Evolutionary conservation across 1,284 basidiomycete species (phyloP), one percentile per base, ranked within the genome.

Genomic region (Moesziomyces sp.): DNA sequence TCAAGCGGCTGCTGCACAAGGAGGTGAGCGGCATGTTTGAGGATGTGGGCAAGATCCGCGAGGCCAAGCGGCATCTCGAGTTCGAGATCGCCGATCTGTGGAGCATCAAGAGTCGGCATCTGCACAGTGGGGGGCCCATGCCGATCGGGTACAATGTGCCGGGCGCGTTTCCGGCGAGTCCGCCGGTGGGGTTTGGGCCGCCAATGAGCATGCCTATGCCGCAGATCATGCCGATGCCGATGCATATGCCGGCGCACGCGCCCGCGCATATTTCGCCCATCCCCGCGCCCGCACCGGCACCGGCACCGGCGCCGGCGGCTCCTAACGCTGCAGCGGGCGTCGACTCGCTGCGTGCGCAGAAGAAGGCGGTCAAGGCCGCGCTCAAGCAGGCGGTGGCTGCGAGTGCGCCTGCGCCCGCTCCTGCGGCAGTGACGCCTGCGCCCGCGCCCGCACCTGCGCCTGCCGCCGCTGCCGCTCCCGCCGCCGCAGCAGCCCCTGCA

Each of bases 21-120:
- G 76, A 79, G 55, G 74, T 81, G 13, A 62, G 47, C 18, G 59
- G 58, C 8, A 81, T 81, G 79, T 78, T 81, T 71, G 77, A 81
- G 23, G 79, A 81, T 35, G 78, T 81, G 8, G 79, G 77, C 40
- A 78, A 74, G 73, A 81, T 81, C 21, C 57, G 79, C 5, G 77
- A 81, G 53, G 72, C 71, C 6, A 81, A 81, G 45, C 38, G 75
- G 4, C 62, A 64, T 26, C 48, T 81, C 30, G 79, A 81, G 58
- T 58, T 64, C 23, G 79, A 81, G 46, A 79, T 81, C 42, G 71
- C 77, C 0, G 79, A 81, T 49, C 54, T 81, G 26, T 81, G 78
- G 68, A 51, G 61, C 24, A 77, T 80, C 57, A 80, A 80, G 59
- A 51, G 43, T 8, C 23, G 66, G 3, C 74, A 78, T 59, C 47